These are phyloP conservation scores for Truncatella angustata DNA, from an alignment of 2,329 filamentous ascomycete species.

Conservation along the genomic window DNA sequence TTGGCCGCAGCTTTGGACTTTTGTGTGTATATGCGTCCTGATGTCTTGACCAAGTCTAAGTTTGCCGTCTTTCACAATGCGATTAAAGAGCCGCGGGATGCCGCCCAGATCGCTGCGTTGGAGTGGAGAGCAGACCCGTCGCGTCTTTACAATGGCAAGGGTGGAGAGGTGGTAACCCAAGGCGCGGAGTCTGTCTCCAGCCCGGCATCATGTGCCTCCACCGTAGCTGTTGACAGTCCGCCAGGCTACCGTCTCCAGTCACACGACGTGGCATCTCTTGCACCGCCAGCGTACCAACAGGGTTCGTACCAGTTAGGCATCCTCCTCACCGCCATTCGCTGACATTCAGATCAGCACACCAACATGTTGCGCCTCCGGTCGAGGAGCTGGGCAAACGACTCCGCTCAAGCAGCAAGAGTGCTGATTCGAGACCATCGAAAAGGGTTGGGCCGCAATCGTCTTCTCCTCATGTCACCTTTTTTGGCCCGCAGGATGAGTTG, in stretches of 20 bases:
- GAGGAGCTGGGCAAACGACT: neutral
- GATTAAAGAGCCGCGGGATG: neutral
- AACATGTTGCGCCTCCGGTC: neutral
- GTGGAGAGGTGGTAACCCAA: neutral
- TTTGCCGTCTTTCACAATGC: neutral
- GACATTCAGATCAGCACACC: neutral
- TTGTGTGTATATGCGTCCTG: constrained; percentile 2
- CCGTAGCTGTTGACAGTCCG: neutral
- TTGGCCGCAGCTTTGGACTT: neutral
- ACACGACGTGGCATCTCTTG: neutral
- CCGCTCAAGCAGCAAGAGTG: neutral
- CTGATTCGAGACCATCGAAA: neutral
- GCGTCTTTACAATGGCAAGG: neutral
- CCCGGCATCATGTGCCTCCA: neutral
- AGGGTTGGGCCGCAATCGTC: neutral
- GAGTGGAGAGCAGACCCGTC: neutral
- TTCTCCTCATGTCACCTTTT: neutral
- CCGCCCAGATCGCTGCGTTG: neutral
- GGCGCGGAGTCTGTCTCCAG: neutral
- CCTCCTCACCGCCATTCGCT: neutral
- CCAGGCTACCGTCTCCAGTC: neutral
- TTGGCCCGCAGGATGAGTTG: neutral
- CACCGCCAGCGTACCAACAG: neutral
- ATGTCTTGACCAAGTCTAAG: neutral
- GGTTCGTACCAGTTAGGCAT: neutral